Conservation (phyloP, 805 yeast species). For the Spathaspora arborariae region DNA sequence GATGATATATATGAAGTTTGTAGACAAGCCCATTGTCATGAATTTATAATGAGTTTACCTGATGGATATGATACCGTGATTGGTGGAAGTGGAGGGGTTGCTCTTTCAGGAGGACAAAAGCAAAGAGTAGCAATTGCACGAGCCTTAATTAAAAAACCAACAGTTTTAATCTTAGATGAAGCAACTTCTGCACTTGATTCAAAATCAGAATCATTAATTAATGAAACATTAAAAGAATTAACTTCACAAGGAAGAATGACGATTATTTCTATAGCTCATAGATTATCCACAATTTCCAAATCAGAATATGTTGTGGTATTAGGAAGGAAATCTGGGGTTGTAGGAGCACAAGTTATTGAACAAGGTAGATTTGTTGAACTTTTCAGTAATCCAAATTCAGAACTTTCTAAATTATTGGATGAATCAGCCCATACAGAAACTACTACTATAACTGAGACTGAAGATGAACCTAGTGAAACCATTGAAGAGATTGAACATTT, state of each 20-base stretch:
- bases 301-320: conserved; percentile 42
- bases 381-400: conserved; percentile 38
- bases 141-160: conserved; percentile 64
- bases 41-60: conserved; percentile 51
- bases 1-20: conserved; percentile 43
- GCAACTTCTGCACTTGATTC: conserved; percentile 64
- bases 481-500: conserved; percentile 11
- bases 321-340: conserved; percentile 39
- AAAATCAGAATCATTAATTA: conserved; percentile 44
- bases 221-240: conserved; percentile 37
- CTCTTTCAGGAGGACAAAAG: conserved; percentile 72
- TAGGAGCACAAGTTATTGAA: conserved; percentile 41
- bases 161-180: conserved; percentile 62
- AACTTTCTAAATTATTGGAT: conserved; percentile 37
- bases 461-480: not conserved
- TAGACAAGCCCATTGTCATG: conserved; percentile 55
- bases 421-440: conserved; percentile 20
- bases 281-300: conserved; percentile 42
- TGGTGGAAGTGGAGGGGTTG: conserved; percentile 57
- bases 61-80: conserved; percentile 58
- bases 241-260: conserved; percentile 38
- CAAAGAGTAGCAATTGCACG: conserved; percentile 76
- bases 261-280: conserved; percentile 42
- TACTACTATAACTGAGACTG: conserved; percentile 9
- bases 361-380: conserved; percentile 37